phyloP scores from a whole-genome alignment of 768 basidiomycete species.

The Boletellus ananiceps region DNA sequence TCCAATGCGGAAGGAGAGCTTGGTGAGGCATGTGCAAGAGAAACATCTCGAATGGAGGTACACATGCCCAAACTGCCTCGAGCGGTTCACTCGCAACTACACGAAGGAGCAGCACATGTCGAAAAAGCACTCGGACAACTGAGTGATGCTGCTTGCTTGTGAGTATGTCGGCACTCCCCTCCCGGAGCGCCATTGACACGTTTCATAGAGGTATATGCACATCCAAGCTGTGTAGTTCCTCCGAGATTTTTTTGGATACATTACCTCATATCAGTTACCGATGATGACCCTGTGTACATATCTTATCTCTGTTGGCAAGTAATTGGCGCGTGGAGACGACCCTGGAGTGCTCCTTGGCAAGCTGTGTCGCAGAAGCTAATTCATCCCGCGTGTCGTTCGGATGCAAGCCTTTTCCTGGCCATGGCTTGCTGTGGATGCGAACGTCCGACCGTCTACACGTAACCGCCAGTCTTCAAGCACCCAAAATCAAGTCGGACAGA shows the following conservation, averaged over 20 bases:
- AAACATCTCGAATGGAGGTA: slow-evolving; percentile 19
- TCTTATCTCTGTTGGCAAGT: slow-evolving; percentile 3
- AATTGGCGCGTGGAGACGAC: background rate
- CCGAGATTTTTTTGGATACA: background rate
- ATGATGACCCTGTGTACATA: slow-evolving; percentile 10
- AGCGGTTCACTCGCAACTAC: slow-evolving; percentile 25
- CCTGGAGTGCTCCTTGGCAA: slow-evolving; percentile 17
- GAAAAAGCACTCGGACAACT: slow-evolving; percentile 8
- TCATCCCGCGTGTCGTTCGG: background rate
- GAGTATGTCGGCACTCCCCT: background rate
- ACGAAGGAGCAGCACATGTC: slow-evolving; percentile 14
- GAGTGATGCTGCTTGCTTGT: background rate
- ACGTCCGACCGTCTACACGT: background rate
- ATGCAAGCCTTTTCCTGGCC: background rate
- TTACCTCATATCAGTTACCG: slow-evolving; percentile 1
- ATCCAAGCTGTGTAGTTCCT: slow-evolving; percentile 1
- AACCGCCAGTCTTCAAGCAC: background rate
- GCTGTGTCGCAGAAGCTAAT: slow-evolving; percentile 15
- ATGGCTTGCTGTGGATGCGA: slow-evolving; percentile 11
- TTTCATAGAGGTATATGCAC: background rate
- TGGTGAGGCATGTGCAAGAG: slow-evolving; percentile 26
- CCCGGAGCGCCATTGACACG: background rate
- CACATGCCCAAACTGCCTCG: slow-evolving; percentile 15
- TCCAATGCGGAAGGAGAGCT: slow-evolving; percentile 27
- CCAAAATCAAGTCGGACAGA: background rate